Evolutionary conservation across 1,284 basidiomycete genomes (phyloP).

Genomic region (Ceratobasidium sp.): DNA sequence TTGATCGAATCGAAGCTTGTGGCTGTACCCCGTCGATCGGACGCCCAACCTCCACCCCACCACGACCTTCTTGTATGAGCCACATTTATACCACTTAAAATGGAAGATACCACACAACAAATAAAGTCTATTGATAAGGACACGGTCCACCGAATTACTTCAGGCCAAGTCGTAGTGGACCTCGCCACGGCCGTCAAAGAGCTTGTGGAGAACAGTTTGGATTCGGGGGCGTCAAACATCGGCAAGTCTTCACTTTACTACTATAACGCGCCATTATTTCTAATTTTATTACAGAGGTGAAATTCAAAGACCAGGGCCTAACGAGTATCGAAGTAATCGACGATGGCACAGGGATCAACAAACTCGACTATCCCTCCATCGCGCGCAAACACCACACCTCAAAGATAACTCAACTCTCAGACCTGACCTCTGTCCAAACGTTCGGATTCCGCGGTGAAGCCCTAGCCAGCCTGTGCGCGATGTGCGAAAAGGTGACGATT

Average conservation of each 20-base stretch:
- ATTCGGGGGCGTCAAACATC: conserved; percentile 88
- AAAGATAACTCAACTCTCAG: conserved; percentile 82
- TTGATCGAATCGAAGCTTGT: no score
- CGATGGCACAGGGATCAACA: conserved; percentile 88
- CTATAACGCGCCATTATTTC: conserved; percentile 6
- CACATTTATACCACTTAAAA: no score
- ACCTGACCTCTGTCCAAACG: conserved; percentile 79
- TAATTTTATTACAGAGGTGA: conserved; percentile 71
- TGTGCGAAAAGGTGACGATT: conserved; percentile 76
- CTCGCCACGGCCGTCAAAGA: conserved; percentile 96
- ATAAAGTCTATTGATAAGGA: conserved; percentile 75
- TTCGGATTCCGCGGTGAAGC: conserved; percentile 99
- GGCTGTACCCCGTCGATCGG: no score
- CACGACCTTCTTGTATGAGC: no score
- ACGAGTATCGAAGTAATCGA: conserved; percentile 91
- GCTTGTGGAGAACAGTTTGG: conserved; percentile 94
- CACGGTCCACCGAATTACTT: conserved; percentile 87
- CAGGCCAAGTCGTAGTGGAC: conserved; percentile 95
- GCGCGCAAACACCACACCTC: conserved; percentile 95
- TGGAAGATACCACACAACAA: conserved; percentile 34
- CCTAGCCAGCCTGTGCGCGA: conserved; percentile 89
- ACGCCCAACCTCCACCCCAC: no score
- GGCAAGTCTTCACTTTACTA: conserved; percentile 63
- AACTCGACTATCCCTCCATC: conserved; percentile 82
- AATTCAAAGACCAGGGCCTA: conserved; percentile 89